Evolutionary conservation across 1,284 basidiomycete genomes (phyloP), one percentile per base, ranked within the genome.

Genomic region (Ceratobasidium sp.): DNA sequence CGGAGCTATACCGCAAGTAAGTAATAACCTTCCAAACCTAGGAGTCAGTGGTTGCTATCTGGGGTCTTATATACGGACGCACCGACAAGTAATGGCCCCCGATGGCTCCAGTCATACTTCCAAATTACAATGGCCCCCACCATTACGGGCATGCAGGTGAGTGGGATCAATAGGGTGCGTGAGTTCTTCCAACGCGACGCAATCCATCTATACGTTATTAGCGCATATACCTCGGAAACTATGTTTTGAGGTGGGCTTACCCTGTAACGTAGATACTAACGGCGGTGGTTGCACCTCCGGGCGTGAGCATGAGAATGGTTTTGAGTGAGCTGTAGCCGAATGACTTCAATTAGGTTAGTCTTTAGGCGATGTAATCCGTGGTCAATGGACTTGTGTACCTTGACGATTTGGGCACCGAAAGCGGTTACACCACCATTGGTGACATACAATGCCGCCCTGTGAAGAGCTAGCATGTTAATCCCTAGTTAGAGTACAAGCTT

Each of bases 321-420:
- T 85, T 83, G 0, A 88, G 81, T 1, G 84, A 82, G 0, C 84
- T 83, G 82, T 87, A 88, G 5, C 87, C 87, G 65, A 88, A 86
- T 1, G 81, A 81, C 62, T 81, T 81, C 38, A 14, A 33, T 44
- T 18, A 30, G 52, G 48, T 75, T 59, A 50, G 65, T 2, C 20
- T n/a, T 23, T 54, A 23, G 4, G 7, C 27, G 4, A 55, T 5
- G 41, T 4, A 14, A 16, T 12, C 18, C 20, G 44, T 18, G 12
- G 44, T n/a, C 18, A 6, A 57, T 10, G 44, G 35, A 27, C 12
- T n/a, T n/a, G 8, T 77, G 76, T 38, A 77, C 75, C 55, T 80
- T 80, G 82, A 88, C 85, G 79, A 88, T 87, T 60, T 85, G 81
- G 0, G 86, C 84, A 5, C 87, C 87, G 78, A 88, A 88, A 0